Base-by-base conservation (phyloP, 2,329 filamentous ascomycete genomes). In the Colletotrichum sp. region DNA sequence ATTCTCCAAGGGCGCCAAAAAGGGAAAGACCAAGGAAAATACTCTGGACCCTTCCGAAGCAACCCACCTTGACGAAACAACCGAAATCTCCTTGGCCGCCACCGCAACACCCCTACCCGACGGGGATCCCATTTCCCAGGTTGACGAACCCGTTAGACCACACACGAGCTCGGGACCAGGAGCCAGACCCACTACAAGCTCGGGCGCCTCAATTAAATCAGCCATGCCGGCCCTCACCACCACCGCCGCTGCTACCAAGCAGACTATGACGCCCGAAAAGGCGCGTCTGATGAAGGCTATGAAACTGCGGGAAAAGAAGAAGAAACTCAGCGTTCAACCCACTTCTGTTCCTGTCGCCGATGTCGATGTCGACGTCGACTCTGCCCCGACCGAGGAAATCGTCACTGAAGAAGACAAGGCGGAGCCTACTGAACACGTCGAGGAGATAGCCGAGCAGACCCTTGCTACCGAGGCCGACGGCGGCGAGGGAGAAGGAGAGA, bases 211-310 rank as follows among this genome's bases (percentile, higher is more conserved):
- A 47, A 80, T 84, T 55, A 86, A 86, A 73, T 82, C 85, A 24
- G 77, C 81, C 47, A 76, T 82, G 36, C 81, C 84, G 34, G 79
- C 83, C 5, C 58, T 74, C 54, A 69, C 64, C 58, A 72, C 63
- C 69, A 76, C 86, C 69, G 86, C 87, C 16, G 80, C 88, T 78
- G 83, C 85, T 29, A 80, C 81, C 8, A 85, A 85, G 78, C 83
- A 84, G 82, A 78, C 87, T 82, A 93, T 97, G 79, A 95, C 95
- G 2, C 94, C 95, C 1, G 97, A 99, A 82, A 98, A 97, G 85
- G 92, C 94, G 74, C 90, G 97, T 69, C 87, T 99, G 76, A 96
- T 98, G 94, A 98, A 97, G 85, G 97, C 97, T 9, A 89, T 98
- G 85, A 94, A 98, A 83, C 84, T 98, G 77, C 90, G 96, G 66